These are phyloP conservation scores for Emydomyces testavorans DNA, from an alignment of 2,329 filamentous ascomycete genomes.

Conservation along the genomic window DNA sequence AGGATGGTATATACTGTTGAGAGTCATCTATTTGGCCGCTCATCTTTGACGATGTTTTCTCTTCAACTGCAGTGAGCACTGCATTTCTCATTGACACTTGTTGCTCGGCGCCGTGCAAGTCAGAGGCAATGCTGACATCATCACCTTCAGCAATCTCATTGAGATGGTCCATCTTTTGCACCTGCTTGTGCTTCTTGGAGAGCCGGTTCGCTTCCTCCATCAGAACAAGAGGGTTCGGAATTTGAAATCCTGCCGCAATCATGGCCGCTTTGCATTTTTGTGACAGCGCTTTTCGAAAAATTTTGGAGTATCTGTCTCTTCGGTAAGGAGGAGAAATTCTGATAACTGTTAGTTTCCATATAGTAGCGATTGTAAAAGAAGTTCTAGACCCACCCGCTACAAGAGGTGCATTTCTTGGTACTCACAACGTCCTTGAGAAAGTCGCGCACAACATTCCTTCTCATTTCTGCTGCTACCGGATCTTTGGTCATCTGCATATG, in stretches of 20 bases:
- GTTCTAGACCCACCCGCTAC: conserved; percentile 39
- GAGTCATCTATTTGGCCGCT: conserved; percentile 31
- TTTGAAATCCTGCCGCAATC: conserved; percentile 55
- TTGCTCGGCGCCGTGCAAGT: conserved; percentile 47
- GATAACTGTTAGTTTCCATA: conserved; percentile 17
- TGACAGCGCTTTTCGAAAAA: conserved; percentile 72
- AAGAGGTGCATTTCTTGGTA: conserved; percentile 57
- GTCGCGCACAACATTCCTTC: conserved; percentile 64
- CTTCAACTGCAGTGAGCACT: conserved; percentile 26
- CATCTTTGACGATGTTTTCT: conserved; percentile 9
- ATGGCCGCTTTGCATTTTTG: conserved; percentile 67
- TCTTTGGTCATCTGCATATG: conserved; percentile 54
- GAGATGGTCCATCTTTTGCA: conserved; percentile 10
- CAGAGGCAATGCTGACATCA: conserved; percentile 47
- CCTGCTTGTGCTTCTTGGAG: conserved; percentile 25
- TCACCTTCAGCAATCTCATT: conserved; percentile 22
- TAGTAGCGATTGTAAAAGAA: neutral
- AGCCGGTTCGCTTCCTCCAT: conserved; percentile 39
- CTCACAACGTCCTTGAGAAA: conserved; percentile 65
- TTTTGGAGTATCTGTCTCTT: conserved; percentile 84
- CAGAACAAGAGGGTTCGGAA: conserved; percentile 58
- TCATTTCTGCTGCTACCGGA: conserved; percentile 66
- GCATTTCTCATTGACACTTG: conserved; percentile 45
- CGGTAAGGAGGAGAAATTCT: conserved; percentile 72
- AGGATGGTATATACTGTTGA: conserved; percentile 69